Evolutionary conservation across 805 yeast species (phyloP).

Genomic region (Candida sonorensis): DNA sequence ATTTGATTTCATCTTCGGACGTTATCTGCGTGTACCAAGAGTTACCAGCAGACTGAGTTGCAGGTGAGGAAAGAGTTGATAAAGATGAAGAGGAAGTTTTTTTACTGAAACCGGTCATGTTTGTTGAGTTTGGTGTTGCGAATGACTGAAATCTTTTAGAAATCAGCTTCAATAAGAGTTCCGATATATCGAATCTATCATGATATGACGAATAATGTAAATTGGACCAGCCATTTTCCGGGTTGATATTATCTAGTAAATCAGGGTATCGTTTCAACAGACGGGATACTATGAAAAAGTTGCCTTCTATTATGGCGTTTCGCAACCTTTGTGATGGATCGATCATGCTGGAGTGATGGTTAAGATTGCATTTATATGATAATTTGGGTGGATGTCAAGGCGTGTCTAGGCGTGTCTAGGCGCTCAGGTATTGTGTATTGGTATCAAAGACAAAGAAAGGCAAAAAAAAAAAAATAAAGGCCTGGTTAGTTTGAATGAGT

Average conservation of each 20-base stretch:
- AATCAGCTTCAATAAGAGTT: conserved; percentile 16
- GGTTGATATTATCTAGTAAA: conserved; percentile 60
- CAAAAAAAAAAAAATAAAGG: too few relatives aligned
- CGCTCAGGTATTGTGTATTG: too few relatives aligned
- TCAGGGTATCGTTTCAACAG: conserved; percentile 64
- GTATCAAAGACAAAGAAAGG: too few relatives aligned
- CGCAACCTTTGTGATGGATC: conserved; percentile 66
- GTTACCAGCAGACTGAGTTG: background rate
- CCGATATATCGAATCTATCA: conserved; percentile 58
- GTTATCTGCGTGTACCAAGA: conserved; percentile 23
- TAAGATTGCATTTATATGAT: too few relatives aligned
- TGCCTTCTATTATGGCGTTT: conserved; percentile 57
- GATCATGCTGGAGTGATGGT: conserved; percentile 31
- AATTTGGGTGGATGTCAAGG: too few relatives aligned
- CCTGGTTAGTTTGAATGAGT: too few relatives aligned
- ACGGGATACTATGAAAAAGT: conserved; percentile 55
- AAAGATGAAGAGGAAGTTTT: conserved; percentile 1
- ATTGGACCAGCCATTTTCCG: conserved; percentile 74
- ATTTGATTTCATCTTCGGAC: conserved; percentile 28
- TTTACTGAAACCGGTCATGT: too few relatives aligned
- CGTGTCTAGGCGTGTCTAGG: too few relatives aligned
- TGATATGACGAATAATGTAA: conserved; percentile 74
- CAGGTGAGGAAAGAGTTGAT: conserved; percentile 17
- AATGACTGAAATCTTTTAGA: conserved; percentile 7
- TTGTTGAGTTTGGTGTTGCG: background rate